A percentile compares a stretch with the other conserved stretches of the same genome.
These are phyloP conservation scores for Kingdonia uniflora DNA, from an alignment of 164 flowering plant species.

Conservation along the genomic window DNA sequence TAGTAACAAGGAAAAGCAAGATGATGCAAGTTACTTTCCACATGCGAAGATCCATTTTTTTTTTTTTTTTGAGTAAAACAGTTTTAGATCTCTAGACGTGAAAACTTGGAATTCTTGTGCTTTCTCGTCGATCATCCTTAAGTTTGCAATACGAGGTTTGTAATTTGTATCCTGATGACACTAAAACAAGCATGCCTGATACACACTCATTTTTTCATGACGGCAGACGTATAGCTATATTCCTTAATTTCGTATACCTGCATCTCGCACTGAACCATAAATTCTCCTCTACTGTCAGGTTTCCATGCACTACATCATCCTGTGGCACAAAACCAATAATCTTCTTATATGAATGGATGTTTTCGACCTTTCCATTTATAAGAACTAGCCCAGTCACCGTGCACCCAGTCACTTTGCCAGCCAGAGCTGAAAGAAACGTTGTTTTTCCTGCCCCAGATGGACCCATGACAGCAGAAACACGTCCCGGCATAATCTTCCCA, in stretches of 20 bases:
- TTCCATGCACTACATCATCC: constrained; percentile 98
- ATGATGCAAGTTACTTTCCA: no score
- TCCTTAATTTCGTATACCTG: constrained; percentile 40
- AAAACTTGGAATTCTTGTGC: no score
- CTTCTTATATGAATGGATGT: constrained; percentile 78
- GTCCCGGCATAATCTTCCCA: constrained; percentile 85
- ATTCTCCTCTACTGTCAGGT: constrained; percentile 96
- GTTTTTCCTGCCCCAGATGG: constrained; percentile 99
- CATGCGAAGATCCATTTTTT: no score
- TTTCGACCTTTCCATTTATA: constrained; percentile 68
- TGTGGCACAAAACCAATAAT: constrained; percentile 98
- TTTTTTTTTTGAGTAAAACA: no score
- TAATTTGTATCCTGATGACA: no score
- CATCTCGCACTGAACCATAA: constrained; percentile 95
- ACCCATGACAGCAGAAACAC: constrained; percentile 98
- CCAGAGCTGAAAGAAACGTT: constrained; percentile 89
- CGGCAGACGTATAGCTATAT: not conserved
- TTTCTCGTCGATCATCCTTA: no score
- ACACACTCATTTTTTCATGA: no score
- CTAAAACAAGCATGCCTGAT: no score
- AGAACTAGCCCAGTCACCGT: constrained; percentile 57
- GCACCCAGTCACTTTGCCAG: constrained; percentile 77
- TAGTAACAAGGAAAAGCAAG: no score
- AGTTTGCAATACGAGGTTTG: no score
- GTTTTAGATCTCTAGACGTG: no score